Base-by-base conservation (phyloP, 306 rosid species). In the Rosa persica region DNA sequence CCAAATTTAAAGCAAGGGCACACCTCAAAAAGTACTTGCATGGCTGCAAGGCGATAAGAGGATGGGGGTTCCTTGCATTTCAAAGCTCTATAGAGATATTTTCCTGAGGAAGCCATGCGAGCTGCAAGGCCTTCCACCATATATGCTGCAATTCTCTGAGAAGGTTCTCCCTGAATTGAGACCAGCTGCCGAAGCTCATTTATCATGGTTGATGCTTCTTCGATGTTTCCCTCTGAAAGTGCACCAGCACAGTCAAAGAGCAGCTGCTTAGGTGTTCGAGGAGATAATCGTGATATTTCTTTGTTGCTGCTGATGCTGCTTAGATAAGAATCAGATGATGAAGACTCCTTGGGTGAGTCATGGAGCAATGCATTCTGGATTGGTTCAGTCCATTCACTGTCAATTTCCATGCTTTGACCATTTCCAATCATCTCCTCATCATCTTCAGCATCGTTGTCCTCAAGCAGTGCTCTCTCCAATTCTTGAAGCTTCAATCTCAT, bases 101-200 rank as follows among this genome's bases (percentile, higher is more conserved):
- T 91, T 0, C 99, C 99, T 0, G 99, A 93, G 61, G 83, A 76
- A 11, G 93, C 93, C 46, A 93, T 25, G 74, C 98, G 95, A 73
- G 99, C 99, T 9, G 94, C 98, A 3, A 95, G 98, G 72, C 99
- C 97, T 86, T 95, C 99, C 54, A 93, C 97, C 98, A 95, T 93
- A 87, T 95, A 95, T 30, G 99, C 99, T 55, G 99, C 99, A 76
- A 89, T 95, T 87, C 99, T 89, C 74, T 92, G 93, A n/a, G 92
- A 79, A 74, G 99, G 99, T 79, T 93, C 99, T 78, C 98, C 99
- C 52, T 91, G 96, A 79, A 95, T 87, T 3, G 98, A 91, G 72
- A 93, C 99, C 86, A 85, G 87, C 78, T 86, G 87, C 60, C 98
- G 85, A 67, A 95, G 93, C 81, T 88, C 74, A 67, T 84, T 84